A percentile compares a stretch with the other conserved stretches of the same genome.
phyloP scores from a whole-genome alignment of 352 stramenopile species.

The Phytophthora chlamydospora region DNA sequence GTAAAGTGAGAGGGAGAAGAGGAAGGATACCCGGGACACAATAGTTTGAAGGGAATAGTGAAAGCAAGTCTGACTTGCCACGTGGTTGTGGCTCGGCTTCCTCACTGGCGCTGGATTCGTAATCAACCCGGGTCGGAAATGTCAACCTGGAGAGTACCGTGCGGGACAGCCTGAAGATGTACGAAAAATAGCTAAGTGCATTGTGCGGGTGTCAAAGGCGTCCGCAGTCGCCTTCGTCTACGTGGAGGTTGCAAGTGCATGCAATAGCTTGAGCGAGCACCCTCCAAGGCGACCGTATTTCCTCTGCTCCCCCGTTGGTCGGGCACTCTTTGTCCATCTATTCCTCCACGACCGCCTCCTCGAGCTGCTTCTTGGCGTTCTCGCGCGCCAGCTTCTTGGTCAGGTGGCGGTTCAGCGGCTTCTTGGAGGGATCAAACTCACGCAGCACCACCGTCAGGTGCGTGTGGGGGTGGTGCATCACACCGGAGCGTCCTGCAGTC shows the following conservation, averaged over 20 bases:
- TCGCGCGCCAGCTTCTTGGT: constrained; percentile 78
- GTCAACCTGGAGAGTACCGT: constrained; percentile 24
- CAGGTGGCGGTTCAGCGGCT: constrained; percentile 74
- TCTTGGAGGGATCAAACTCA: constrained; percentile 82
- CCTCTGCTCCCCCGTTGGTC: background rate
- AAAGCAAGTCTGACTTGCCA: constrained; percentile 14
- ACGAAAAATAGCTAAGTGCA: constrained; percentile 32
- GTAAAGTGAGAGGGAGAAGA: constrained; percentile 17
- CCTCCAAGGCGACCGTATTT: constrained; percentile 11
- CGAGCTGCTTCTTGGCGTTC: constrained; percentile 40
- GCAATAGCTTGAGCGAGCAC: constrained; percentile 4
- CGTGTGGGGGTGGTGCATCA: constrained; percentile 86
- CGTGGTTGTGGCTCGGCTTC: constrained; percentile 7
- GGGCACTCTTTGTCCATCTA: constrained; percentile 35
- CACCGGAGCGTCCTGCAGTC: constrained; percentile 67
- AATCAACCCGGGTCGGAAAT: constrained; percentile 24
- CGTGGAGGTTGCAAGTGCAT: constrained; percentile 7
- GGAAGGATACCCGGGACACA: constrained; percentile 20
- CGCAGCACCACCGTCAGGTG: constrained; percentile 81
- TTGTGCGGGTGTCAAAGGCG: constrained; percentile 9
- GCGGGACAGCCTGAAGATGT: constrained; percentile 6
- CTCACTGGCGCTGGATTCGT: constrained; percentile 17
- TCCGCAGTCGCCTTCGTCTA: constrained; percentile 3
- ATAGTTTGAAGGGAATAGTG: constrained; percentile 18
- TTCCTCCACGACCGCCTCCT: constrained; percentile 36